A percentile compares a stretch with the other conserved stretches of the same genome.
Conservation (phyloP, 169 alveolate genomes). For the Plasmodium fragile region DNA sequence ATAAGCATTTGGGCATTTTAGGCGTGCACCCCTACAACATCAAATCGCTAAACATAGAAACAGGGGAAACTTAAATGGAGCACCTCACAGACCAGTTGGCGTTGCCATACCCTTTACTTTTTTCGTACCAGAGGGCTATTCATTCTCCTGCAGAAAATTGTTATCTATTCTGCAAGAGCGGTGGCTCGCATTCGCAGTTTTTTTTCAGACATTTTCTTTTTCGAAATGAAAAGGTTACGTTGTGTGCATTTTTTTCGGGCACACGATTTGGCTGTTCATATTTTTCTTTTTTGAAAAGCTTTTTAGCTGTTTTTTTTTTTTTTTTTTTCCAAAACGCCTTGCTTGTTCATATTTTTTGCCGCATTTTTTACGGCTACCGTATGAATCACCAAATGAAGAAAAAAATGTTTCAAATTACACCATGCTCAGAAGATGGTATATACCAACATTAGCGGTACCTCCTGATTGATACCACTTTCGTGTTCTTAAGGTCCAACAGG, state of each 20-base stretch:
- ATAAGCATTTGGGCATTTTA: conserved; percentile 34
- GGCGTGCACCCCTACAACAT: conserved; percentile 72
- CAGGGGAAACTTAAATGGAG: not conserved
- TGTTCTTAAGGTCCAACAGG: not conserved
- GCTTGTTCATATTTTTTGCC: not conserved
- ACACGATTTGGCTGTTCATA: not conserved
- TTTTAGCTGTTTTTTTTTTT: not conserved
- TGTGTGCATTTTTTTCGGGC: not conserved
- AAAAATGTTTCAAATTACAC: not conserved
- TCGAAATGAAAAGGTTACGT: not conserved
- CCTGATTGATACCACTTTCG: not conserved
- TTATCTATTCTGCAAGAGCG: not conserved
- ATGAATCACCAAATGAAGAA: not conserved
- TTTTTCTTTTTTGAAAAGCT: conserved; percentile 13
- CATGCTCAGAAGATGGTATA: not conserved
- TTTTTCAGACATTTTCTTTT: not conserved
- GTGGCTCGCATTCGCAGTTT: not conserved
- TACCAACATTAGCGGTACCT: not conserved
- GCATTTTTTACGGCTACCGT: not conserved
- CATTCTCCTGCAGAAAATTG: not conserved
- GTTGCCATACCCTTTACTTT: not conserved
- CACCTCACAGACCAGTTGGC: not conserved
- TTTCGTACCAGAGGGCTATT: not conserved
- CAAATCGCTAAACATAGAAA: conserved; percentile 22
- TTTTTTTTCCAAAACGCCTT: not conserved